phyloP scores from a whole-genome alignment of 495 filamentous ascomycete genomes.

The Cercophora newfieldiana region DNA sequence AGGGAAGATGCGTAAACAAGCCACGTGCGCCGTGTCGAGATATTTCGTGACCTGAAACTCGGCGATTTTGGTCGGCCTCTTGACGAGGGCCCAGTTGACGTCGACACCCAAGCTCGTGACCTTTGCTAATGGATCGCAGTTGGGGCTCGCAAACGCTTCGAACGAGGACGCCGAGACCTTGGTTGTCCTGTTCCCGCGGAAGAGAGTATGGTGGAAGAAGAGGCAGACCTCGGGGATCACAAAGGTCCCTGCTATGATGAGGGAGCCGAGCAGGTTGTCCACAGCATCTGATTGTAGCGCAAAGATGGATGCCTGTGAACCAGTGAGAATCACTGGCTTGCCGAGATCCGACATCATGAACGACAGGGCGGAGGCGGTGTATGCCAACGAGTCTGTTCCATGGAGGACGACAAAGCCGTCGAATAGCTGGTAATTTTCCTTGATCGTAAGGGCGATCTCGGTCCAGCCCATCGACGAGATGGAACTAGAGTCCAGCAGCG shows the following conservation, averaged over 20 bases:
- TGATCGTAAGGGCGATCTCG: constrained; percentile 69
- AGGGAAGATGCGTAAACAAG: constrained; percentile 91
- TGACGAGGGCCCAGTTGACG: constrained; percentile 80
- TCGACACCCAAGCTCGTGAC: constrained; percentile 78
- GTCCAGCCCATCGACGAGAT: constrained; percentile 91
- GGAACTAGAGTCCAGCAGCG: constrained; percentile 86
- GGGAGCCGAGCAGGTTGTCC: constrained; percentile 89
- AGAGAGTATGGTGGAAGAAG: constrained; percentile 94
- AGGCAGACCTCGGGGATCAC: constrained; percentile 95
- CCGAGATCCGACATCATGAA: constrained; percentile 94
- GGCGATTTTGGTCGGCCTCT: constrained; percentile 69
- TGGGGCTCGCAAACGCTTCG: constrained; percentile 84
- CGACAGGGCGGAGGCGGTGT: constrained; percentile 86
- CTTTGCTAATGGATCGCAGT: constrained; percentile 74
- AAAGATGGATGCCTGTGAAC: constrained; percentile 89
- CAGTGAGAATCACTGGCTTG: constrained; percentile 89
- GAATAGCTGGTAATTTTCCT: constrained; percentile 83
- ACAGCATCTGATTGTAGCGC: constrained; percentile 91
- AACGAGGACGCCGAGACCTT: constrained; percentile 89
- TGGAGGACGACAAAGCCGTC: constrained; percentile 97
- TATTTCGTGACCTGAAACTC: constrained; percentile 76
- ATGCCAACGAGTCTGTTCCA: constrained; percentile 90
- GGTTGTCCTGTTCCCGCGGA: constrained; percentile 84
- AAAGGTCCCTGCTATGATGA: constrained; percentile 95
- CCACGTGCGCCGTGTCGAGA: constrained; percentile 84